Evolutionary conservation across 768 basidiomycete species (phyloP).

Genomic region (Leccinum incarnatum): DNA sequence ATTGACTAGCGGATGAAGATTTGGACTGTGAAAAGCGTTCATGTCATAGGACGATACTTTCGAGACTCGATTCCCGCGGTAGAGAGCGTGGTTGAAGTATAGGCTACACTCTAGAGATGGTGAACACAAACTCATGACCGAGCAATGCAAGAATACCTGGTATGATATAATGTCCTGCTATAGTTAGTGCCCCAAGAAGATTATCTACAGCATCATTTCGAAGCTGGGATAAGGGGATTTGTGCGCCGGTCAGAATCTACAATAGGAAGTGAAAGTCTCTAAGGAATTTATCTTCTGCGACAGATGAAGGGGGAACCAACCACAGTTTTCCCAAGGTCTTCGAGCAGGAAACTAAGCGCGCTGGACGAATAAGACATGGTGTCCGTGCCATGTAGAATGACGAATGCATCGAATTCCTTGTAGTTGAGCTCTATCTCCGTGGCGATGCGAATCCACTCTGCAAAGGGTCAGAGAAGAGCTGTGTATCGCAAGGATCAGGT

Average conservation of each 20-base stretch:
- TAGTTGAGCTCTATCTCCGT: constrained; percentile 95
- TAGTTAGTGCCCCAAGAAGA: constrained; percentile 80
- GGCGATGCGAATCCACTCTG: constrained; percentile 89
- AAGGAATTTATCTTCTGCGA: not conserved
- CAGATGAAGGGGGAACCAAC: constrained; percentile 38
- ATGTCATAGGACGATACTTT: constrained; percentile 82
- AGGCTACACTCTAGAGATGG: constrained; percentile 66
- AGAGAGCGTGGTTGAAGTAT: constrained; percentile 88
- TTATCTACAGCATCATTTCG: constrained; percentile 96
- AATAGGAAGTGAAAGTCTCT: not conserved
- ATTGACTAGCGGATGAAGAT: constrained; percentile 78
- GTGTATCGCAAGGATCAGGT: not conserved
- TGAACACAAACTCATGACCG: not conserved
- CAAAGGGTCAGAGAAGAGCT: constrained; percentile 10
- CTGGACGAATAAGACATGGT: constrained; percentile 90
- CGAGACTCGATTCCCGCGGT: constrained; percentile 81
- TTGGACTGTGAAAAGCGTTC: constrained; percentile 81
- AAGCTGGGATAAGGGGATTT: constrained; percentile 87
- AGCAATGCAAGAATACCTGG: constrained; percentile 54
- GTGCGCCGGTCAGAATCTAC: constrained; percentile 88
- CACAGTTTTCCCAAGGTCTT: constrained; percentile 91
- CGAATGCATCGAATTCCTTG: constrained; percentile 80
- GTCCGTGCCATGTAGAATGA: constrained; percentile 88
- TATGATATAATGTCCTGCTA: constrained; percentile 89
- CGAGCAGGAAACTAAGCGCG: constrained; percentile 85